These are phyloP conservation scores for Pisolithus orientalis DNA, from an alignment of 768 basidiomycete genomes.

Conservation along the genomic window DNA sequence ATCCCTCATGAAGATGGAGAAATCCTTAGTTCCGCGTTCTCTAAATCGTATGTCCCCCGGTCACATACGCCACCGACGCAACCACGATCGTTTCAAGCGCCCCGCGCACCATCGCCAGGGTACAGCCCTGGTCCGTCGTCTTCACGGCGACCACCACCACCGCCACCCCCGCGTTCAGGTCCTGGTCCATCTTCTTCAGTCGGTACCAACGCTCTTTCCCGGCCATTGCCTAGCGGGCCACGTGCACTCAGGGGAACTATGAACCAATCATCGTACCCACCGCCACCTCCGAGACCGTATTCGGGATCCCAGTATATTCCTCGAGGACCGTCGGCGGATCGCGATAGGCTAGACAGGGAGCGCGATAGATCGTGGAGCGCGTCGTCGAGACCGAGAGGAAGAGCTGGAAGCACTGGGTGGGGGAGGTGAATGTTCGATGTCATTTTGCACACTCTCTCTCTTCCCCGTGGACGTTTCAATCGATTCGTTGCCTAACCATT, in stretches of 20 bases:
- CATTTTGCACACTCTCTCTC: neutral
- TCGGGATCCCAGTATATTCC: conserved; percentile 33
- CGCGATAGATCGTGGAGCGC: conserved; percentile 31
- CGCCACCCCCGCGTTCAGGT: conserved; percentile 21
- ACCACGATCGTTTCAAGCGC: conserved; percentile 38
- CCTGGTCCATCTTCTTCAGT: conserved; percentile 16
- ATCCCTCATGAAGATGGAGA: conserved; percentile 49
- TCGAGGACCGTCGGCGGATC: conserved; percentile 47
- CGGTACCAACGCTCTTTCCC: conserved; percentile 16
- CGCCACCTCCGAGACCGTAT: conserved; percentile 15
- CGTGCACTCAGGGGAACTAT: conserved; percentile 31
- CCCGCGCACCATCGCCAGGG: conserved; percentile 20
- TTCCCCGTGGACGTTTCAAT: neutral
- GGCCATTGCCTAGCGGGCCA: conserved; percentile 34
- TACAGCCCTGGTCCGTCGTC: conserved; percentile 19
- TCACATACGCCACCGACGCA: conserved; percentile 42
- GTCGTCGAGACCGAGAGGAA: conserved; percentile 23
- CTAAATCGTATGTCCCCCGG: conserved; percentile 31
- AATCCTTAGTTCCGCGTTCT: conserved; percentile 35
- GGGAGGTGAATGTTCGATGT: conserved; percentile 16
- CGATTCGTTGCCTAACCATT: conserved; percentile 23
- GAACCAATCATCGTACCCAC: conserved; percentile 15
- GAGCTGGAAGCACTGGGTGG: conserved; percentile 33
- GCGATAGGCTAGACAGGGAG: conserved; percentile 42
- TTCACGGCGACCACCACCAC: conserved; percentile 18